Evolutionary conservation across 2,329 filamentous ascomycete genomes (phyloP).

Genomic region (Pseudogymnoascus sp.): DNA sequence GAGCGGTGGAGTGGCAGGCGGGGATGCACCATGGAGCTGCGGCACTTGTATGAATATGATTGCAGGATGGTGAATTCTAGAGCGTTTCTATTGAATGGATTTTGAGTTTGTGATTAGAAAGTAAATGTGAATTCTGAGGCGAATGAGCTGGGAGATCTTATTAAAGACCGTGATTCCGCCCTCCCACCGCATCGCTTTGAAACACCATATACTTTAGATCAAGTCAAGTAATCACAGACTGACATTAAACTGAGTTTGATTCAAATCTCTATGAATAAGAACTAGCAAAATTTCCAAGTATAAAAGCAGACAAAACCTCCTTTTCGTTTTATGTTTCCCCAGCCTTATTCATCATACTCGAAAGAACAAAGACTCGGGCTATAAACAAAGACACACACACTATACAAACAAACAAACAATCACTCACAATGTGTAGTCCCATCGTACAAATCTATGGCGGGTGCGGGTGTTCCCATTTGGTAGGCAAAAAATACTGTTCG

Average conservation of each 20-base stretch:
- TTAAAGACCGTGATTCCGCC: background rate
- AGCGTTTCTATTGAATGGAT: background rate
- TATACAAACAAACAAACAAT: background rate
- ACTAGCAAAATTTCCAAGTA: background rate
- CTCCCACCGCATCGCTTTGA: background rate
- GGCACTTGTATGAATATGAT: background rate
- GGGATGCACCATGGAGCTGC: background rate
- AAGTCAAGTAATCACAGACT: background rate
- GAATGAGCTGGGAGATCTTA: background rate
- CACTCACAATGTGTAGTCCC: background rate
- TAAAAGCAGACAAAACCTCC: background rate
- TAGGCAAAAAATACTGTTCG: background rate
- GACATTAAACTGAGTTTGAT: background rate
- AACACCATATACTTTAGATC: background rate
- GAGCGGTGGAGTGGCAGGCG: too few species aligned
- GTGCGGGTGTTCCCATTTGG: background rate
- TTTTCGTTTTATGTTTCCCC: background rate
- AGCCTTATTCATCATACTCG: background rate
- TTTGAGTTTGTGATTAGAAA: background rate
- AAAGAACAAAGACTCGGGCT: background rate
- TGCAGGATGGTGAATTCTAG: background rate
- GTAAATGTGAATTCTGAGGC: background rate
- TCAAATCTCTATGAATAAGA: background rate
- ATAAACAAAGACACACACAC: background rate
- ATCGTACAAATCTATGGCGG: background rate